phyloP scores from a whole-genome alignment of 805 yeast species.

The Zygosaccharomyces bailii region DNA sequence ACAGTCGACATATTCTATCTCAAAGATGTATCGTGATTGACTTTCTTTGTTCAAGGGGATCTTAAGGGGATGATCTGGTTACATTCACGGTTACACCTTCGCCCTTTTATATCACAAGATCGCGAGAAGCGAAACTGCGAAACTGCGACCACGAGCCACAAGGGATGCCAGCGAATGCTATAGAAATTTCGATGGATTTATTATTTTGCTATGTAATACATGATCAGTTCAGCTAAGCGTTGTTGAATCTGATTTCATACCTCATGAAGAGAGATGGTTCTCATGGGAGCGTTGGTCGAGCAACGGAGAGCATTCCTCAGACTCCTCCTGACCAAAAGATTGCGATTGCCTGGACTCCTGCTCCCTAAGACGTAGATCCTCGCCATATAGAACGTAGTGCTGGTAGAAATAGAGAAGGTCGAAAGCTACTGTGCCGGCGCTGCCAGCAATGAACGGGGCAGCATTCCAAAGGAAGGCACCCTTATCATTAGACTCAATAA shows the following conservation, averaged over 20 bases:
- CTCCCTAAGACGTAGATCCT: constrained; percentile 29
- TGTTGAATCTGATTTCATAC: not conserved
- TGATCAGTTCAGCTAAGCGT: not conserved
- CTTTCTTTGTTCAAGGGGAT: not conserved
- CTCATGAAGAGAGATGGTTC: not conserved
- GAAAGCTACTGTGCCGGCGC: constrained; percentile 79
- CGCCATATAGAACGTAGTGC: constrained; percentile 35
- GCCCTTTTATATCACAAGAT: not conserved
- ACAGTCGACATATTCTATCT: constrained; percentile 32
- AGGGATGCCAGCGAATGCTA: not conserved
- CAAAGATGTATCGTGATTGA: not conserved
- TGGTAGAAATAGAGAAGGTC: constrained; percentile 72
- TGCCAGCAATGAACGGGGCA: constrained; percentile 78
- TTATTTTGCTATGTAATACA: not conserved
- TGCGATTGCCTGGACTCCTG: constrained; percentile 24
- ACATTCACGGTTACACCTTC: not conserved
- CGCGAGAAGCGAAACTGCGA: not conserved
- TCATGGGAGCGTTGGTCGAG: not conserved
- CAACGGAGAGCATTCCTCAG: not conserved
- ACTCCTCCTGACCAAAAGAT: not conserved
- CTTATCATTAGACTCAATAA: constrained; percentile 39
- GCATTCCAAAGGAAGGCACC: constrained; percentile 58
- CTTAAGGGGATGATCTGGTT: not conserved
- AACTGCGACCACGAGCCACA: too few species aligned
- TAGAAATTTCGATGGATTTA: not conserved